A percentile compares a stretch with the other conserved stretches of the same genome.
Conservation (phyloP, 768 basidiomycete genomes). For the Heimioporus sp. region DNA sequence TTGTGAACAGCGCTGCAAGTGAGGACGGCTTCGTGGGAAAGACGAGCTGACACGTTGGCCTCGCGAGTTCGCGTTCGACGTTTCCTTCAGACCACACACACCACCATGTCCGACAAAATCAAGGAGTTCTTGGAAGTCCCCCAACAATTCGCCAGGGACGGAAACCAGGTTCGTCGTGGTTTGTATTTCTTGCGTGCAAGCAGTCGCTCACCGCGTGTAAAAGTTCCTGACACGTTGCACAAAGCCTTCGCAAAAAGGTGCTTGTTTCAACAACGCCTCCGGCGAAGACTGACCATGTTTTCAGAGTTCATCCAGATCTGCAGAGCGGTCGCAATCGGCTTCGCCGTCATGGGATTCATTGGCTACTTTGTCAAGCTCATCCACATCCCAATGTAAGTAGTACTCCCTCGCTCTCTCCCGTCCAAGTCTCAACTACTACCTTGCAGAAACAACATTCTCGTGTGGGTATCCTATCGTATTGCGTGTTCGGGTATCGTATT, state of each 20-base stretch:
- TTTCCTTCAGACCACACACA: conserved; percentile 16
- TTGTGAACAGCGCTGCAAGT: neutral
- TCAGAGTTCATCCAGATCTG: conserved; percentile 94
- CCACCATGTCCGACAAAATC: conserved; percentile 84
- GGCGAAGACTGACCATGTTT: conserved; percentile 3
- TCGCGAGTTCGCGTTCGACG: neutral
- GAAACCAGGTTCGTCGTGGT: conserved; percentile 69
- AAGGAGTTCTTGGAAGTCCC: conserved; percentile 90
- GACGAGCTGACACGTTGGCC: conserved; percentile 28
- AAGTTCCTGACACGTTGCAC: conserved; percentile 97
- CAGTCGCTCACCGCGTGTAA: conserved; percentile 8
- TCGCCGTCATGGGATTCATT: conserved; percentile 99
- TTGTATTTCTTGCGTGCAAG: neutral
- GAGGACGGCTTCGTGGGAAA: conserved; percentile 30
- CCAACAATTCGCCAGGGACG: conserved; percentile 89
- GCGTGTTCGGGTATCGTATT: conserved; percentile 20
- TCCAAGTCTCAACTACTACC: conserved; percentile 9
- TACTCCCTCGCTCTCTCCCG: neutral
- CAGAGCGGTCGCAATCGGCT: conserved; percentile 94
- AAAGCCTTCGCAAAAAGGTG: conserved; percentile 95
- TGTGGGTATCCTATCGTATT: conserved; percentile 58
- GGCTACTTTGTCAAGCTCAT: conserved; percentile 99
- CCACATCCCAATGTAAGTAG: conserved; percentile 93
- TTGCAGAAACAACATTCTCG: conserved; percentile 91
- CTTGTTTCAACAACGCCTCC: neutral